phyloP scores from a whole-genome alignment of 177 flowering plant species.

The Vitis hybrid region DNA sequence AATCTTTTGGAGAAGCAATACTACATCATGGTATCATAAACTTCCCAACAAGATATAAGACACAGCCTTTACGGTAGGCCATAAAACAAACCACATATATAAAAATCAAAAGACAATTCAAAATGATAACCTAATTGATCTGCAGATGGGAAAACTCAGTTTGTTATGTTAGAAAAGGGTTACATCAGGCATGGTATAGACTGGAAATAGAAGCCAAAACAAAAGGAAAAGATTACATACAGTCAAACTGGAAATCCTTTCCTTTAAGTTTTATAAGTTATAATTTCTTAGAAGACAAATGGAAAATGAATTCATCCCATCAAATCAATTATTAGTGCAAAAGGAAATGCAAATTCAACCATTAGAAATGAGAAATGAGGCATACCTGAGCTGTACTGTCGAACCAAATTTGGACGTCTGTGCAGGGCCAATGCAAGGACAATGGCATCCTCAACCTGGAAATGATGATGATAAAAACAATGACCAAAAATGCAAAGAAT shows the following conservation, averaged over 20 bases:
- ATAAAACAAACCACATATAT: neutral
- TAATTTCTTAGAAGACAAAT: neutral
- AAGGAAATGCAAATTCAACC: too few relatives aligned
- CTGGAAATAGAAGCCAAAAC: neutral
- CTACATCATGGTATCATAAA: neutral
- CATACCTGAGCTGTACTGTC: conserved; percentile 39
- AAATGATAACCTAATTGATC: neutral
- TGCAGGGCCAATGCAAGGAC: conserved; percentile 45
- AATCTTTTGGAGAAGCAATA: neutral
- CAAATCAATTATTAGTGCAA: neutral
- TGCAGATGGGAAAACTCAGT: neutral
- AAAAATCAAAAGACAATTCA: neutral
- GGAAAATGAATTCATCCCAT: neutral
- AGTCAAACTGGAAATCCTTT: neutral
- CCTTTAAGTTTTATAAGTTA: neutral
- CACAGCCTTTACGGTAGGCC: too few relatives aligned
- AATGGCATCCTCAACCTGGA: conserved; percentile 76
- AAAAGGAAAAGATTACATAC: neutral
- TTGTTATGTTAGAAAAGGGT: conserved; percentile 1
- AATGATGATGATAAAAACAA: neutral
- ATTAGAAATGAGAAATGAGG: neutral
- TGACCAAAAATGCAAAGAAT: neutral
- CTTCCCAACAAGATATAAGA: neutral
- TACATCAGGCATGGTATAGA: neutral
- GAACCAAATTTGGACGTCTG: conserved; percentile 46